Evolutionary conservation across 1,284 basidiomycete species (phyloP).

Genomic region (Xerocomus amazonicus): DNA sequence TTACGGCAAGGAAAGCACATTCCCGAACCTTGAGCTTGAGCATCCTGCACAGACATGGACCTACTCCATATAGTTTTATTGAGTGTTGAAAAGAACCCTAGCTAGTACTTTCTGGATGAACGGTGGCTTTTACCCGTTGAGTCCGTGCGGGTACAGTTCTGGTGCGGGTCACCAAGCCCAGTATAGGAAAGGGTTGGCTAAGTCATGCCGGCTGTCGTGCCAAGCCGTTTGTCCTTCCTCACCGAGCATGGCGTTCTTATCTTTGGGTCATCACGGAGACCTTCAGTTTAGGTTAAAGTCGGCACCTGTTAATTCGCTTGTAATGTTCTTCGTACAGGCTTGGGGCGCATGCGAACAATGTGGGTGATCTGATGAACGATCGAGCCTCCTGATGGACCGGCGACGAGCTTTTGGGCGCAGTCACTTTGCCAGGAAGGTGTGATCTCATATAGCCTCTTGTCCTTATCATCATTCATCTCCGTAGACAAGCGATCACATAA

Average conservation of each 20-base stretch:
- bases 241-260: too few relatives aligned
- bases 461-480: background rate
- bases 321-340: background rate
- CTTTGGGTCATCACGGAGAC: background rate
- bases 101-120: background rate
- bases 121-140: background rate
- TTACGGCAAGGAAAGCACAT: background rate
- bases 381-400: background rate
- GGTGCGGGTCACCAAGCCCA: too few relatives aligned
- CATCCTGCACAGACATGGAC: background rate
- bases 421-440: background rate
- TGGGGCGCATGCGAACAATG: background rate
- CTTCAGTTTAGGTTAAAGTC: background rate
- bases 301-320: background rate
- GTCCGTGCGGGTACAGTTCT: too few relatives aligned
- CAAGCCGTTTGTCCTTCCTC: too few relatives aligned
- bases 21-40: background rate
- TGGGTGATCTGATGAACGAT: background rate
- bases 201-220: too few relatives aligned
- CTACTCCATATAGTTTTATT: background rate
- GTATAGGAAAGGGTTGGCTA: too few relatives aligned
- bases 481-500: background rate
- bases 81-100: background rate
- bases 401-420: background rate
- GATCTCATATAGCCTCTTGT: background rate